Percentiles rank a stretch among this genome's conserved stretches.
Conservation (phyloP, 352 stramenopile species). For the Aphanomyces astaci region DNA sequence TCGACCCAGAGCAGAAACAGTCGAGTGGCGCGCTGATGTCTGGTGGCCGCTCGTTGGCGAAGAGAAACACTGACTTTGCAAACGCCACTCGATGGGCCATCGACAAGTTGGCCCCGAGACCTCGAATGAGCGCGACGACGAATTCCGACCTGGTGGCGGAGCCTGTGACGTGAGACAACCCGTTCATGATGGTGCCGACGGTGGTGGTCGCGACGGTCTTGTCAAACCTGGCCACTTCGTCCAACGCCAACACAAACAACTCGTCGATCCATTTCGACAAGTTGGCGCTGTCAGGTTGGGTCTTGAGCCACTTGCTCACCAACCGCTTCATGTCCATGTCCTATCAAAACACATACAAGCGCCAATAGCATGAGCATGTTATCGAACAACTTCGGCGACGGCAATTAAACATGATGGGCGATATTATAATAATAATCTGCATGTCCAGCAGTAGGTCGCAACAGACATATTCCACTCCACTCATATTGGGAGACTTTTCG, state of each 20-base stretch:
- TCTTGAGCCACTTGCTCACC: slow-evolving; percentile 76
- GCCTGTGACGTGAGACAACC: slow-evolving; percentile 75
- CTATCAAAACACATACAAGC: too few relatives aligned
- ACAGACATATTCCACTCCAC: too few relatives aligned
- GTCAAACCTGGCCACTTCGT: slow-evolving; percentile 82
- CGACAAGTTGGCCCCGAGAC: slow-evolving; percentile 87
- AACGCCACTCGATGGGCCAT: slow-evolving; percentile 68
- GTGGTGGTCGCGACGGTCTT: slow-evolving; percentile 88
- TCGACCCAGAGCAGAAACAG: slow-evolving; percentile 72
- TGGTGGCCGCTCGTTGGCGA: slow-evolving; percentile 83
- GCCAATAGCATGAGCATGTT: not conserved
- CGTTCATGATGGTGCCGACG: slow-evolving; percentile 91
- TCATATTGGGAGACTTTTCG: too few relatives aligned
- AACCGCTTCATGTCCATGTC: slow-evolving; percentile 71
- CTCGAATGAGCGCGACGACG: slow-evolving; percentile 85
- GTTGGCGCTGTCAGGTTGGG: slow-evolving; percentile 41
- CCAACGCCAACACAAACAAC: slow-evolving; percentile 81
- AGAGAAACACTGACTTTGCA: slow-evolving; percentile 88
- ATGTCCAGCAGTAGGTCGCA: too few relatives aligned
- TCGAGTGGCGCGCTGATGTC: slow-evolving; percentile 83
- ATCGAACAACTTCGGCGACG: too few relatives aligned
- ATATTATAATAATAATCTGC: too few relatives aligned
- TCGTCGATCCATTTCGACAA: slow-evolving; percentile 88
- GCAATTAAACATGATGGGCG: too few relatives aligned
- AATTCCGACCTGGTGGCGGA: slow-evolving; percentile 79